Conservation (phyloP, 1,284 basidiomycete genomes). For the Agroathelia rolfsii region DNA sequence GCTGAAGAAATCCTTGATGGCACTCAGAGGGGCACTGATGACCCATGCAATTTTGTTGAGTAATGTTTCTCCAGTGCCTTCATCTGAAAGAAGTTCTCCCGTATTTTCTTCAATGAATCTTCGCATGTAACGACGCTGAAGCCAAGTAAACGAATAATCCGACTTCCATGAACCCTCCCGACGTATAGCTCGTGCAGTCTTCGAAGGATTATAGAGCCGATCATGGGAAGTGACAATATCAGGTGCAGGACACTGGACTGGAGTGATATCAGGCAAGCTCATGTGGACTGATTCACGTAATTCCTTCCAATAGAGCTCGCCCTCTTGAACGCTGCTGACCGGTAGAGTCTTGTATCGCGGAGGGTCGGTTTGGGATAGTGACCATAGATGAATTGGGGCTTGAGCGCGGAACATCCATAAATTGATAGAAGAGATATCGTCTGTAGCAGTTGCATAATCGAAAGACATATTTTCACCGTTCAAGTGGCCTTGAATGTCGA, state of each 20-base stretch:
- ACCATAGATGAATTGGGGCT: constrained; percentile 51
- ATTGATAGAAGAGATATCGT: constrained; percentile 32
- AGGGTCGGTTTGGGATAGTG: constrained; percentile 37
- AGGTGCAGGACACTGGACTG: constrained; percentile 14
- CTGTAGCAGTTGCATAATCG: no score
- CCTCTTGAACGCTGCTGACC: constrained; percentile 28
- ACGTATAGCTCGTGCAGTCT: constrained; percentile 37
- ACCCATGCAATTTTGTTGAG: constrained; percentile 42
- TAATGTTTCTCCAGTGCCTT: constrained; percentile 25
- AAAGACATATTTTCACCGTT: no score
- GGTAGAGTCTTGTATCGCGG: constrained; percentile 42
- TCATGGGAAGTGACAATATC: constrained; percentile 17
- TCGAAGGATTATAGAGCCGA: no score
- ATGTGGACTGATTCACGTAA: constrained; percentile 39
- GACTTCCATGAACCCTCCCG: constrained; percentile 49
- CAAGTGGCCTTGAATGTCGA: no score
- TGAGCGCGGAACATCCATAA: constrained; percentile 34
- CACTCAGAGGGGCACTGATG: constrained; percentile 43
- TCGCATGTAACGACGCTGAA: constrained; percentile 55
- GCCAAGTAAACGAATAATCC: constrained; percentile 52
- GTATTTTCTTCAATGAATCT: constrained; percentile 34
- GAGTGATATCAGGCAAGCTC: constrained; percentile 15
- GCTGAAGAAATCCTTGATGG: constrained; percentile 37
- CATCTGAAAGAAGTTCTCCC: constrained; percentile 34
- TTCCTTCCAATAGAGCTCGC: constrained; percentile 44